Percentiles rank a stretch among this genome's conserved stretches.
Conservation (phyloP, 2,329 filamentous ascomycete species). For the Cladosporium sp. region DNA sequence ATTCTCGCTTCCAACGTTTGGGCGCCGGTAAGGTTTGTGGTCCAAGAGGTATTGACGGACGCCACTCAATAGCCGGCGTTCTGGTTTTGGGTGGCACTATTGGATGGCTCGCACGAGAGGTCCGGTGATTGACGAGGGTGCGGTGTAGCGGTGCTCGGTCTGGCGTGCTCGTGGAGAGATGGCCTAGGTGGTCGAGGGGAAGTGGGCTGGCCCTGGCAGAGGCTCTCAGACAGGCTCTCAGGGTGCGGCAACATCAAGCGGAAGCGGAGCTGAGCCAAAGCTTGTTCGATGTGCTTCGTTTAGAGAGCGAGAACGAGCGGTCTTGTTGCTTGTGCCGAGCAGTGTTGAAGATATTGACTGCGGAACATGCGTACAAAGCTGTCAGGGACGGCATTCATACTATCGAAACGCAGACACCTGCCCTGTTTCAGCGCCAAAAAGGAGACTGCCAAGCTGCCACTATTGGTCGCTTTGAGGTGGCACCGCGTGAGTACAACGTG, state of each 20-base stretch:
- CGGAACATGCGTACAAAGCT: not conserved
- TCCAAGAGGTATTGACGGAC: not conserved
- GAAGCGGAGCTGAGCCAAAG: too few species aligned
- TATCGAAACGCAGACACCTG: not conserved
- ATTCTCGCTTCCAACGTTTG: not conserved
- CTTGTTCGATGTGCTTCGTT: too few species aligned
- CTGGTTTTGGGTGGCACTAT: not conserved
- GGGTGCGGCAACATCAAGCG: too few species aligned
- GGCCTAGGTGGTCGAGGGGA: not conserved
- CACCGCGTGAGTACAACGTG: not conserved
- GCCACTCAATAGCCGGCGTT: not conserved
- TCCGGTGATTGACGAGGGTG: not conserved
- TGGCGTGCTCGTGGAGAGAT: not conserved
- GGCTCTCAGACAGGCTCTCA: not conserved
- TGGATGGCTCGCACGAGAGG: not conserved
- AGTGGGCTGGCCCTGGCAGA: not conserved
- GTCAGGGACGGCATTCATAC: not conserved
- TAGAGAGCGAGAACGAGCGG: too few species aligned
- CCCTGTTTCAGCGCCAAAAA: not conserved
- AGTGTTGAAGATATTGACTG: too few species aligned
- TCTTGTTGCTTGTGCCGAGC: too few species aligned
- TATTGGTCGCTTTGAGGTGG: slow-evolving; percentile 1
- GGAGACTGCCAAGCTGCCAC: not conserved
- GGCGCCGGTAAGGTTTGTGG: slow-evolving; percentile 1
- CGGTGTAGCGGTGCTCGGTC: not conserved